These are phyloP conservation scores for Magnolia changhungtana DNA, from an alignment of 164 flowering plant species.

Conservation along the genomic window DNA sequence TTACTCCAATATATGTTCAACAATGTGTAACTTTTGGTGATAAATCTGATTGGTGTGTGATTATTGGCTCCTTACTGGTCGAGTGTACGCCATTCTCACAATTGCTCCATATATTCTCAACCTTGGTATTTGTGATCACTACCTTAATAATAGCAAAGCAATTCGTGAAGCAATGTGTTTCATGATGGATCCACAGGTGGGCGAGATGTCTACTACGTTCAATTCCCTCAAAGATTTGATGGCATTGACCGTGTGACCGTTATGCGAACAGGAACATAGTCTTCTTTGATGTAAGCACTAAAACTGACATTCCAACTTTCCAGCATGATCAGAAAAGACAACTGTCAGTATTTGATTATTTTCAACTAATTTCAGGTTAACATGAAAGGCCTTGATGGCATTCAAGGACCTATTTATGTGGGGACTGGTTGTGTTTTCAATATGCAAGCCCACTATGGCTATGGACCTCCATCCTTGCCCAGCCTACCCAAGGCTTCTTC, in stretches of 20 bases:
- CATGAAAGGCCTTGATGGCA: slow-evolving; percentile 98
- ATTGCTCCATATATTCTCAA: slow-evolving; percentile 97
- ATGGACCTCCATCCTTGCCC: slow-evolving; percentile 80
- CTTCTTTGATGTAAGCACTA: slow-evolving; percentile 86
- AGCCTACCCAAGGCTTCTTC: slow-evolving; percentile 59
- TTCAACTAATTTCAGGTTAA: slow-evolving; percentile 58
- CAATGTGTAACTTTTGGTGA: neutral
- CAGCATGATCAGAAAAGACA: neutral
- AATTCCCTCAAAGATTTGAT: slow-evolving; percentile 98
- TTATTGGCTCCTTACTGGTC: slow-evolving; percentile 44
- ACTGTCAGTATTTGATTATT: neutral
- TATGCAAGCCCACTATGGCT: slow-evolving; percentile 96
- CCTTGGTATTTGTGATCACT: slow-evolving; percentile 98
- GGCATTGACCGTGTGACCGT: slow-evolving; percentile 93
- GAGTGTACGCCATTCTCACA: slow-evolving; percentile 96
- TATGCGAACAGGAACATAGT: slow-evolving; percentile 93
- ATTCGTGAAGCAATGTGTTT: slow-evolving; percentile 98
- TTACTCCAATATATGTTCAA: neutral
- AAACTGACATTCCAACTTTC: neutral
- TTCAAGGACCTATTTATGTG: slow-evolving; percentile 98
- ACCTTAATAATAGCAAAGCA: slow-evolving; percentile 95
- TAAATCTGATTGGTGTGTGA: slow-evolving; percentile 2
- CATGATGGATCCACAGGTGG: slow-evolving; percentile 93
- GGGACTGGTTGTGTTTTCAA: slow-evolving; percentile 96
- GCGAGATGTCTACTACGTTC: slow-evolving; percentile 80